Conservation (phyloP, 148 eudicot genomes). For the Rhododendron vialii region DNA sequence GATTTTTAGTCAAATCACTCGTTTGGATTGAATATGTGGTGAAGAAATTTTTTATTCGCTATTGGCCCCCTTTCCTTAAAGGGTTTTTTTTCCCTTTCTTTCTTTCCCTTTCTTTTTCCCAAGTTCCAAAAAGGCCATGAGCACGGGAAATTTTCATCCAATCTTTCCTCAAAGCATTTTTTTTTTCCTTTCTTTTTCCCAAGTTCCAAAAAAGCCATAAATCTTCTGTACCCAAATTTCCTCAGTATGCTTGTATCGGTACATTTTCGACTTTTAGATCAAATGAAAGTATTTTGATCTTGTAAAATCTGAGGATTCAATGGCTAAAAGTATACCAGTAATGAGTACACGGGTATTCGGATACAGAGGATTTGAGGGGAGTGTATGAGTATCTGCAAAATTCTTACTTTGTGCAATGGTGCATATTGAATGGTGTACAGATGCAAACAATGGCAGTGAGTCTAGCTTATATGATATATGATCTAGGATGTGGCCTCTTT, state of each 20-base stretch:
- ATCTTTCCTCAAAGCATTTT: no score
- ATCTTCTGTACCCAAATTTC: no score
- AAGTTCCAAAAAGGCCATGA: no score
- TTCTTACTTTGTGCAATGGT: neutral
- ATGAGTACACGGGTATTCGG: neutral
- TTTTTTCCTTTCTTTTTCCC: no score
- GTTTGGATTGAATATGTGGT: no score
- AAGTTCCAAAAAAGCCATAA: no score
- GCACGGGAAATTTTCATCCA: no score
- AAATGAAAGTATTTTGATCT: neutral
- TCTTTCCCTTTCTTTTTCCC: no score
- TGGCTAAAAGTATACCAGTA: neutral
- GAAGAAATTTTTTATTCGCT: no score
- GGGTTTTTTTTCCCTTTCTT: no score
- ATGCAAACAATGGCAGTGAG: conserved; percentile 62
- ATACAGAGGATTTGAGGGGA: neutral
- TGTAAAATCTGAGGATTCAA: neutral
- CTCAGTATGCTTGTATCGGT: neutral
- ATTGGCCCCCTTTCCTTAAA: no score
- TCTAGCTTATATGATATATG: conserved; percentile 68
- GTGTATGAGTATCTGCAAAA: neutral
- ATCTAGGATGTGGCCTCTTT: conserved; percentile 59
- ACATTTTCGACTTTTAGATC: neutral
- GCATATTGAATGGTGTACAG: conserved; percentile 27
- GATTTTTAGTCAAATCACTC: neutral